Conservation (phyloP, 2,329 filamentous ascomycete species). For the Trichophaea hybrida region DNA sequence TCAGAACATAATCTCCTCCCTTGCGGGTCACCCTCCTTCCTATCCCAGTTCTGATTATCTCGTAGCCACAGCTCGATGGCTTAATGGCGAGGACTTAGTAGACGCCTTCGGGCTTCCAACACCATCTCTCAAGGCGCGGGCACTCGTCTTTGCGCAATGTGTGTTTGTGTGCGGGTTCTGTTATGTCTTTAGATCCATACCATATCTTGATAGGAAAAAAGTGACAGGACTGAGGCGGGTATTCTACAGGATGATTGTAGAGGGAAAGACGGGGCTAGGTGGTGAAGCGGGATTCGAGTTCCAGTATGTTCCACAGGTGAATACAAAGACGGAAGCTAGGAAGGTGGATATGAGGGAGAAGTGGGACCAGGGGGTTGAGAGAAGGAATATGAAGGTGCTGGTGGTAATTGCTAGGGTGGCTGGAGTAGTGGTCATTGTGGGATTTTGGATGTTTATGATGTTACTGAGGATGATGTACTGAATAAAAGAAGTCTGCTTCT, state of each 20-base stretch:
- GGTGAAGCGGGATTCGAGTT: slow-evolving; percentile 52
- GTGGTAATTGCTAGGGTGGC: slow-evolving; percentile 29
- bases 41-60: slow-evolving; percentile 53
- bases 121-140: slow-evolving; percentile 1
- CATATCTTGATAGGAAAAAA: slow-evolving; percentile 11
- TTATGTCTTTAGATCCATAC: slow-evolving; percentile 10
- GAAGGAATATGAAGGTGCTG: slow-evolving; percentile 36
- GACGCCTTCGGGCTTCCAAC: slow-evolving; percentile 15
- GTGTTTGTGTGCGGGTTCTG: slow-evolving; percentile 7
- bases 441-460: background rate
- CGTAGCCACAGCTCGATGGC: slow-evolving; percentile 35
- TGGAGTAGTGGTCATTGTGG: slow-evolving; percentile 7
- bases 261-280: slow-evolving; percentile 46
- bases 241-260: slow-evolving; percentile 47
- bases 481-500: background rate
- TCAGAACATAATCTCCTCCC: slow-evolving; percentile 57
- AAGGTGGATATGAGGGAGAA: slow-evolving; percentile 30
- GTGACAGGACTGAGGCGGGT: slow-evolving; percentile 30
- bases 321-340: slow-evolving; percentile 31
- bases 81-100: slow-evolving; percentile 12
- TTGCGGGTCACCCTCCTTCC: slow-evolving; percentile 51
- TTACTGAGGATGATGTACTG: no score
- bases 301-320: slow-evolving; percentile 50
- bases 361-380: slow-evolving; percentile 32
- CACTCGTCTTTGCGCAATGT: slow-evolving; percentile 18